Base-by-base conservation (phyloP, 192 early-diverging fungal genomes). In the Nowakowskiella sp. region DNA sequence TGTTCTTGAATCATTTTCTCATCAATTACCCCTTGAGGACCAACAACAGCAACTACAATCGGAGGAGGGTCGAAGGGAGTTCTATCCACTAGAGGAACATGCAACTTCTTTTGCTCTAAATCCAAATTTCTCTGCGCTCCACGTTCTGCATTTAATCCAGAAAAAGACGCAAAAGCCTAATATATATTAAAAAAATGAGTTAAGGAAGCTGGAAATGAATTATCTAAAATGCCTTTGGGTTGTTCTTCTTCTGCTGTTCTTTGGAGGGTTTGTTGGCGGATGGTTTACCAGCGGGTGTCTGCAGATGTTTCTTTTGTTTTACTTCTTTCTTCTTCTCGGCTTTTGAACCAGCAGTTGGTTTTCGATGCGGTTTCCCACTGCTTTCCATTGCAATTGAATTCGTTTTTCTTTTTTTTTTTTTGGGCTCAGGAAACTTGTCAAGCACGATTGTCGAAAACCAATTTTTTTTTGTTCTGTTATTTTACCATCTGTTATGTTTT, bases 21-120 rank as follows among this genome's bases (percentile, higher is more conserved):
- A 23, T 57, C 21, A 52, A 80, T 50, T 70, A 89, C 86, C 45
- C 84, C 76, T 56, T 87, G 91, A 28, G 96, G 96, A 8, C 96
- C 96, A 43, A 93, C 96, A 7, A 99, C 91, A 4, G 94, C 92
- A 49, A 99, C 80, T 0, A 99, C 72, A 25, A 94, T 74, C 16
- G 96, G 96, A 30, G 96, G 90, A 29, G 96, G 76, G 29, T 88
- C 87, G 45, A 85, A 64, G 0, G 91, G 90, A 23, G 91, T 91
- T 51, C 92, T 83, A 68, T 99, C 93, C 16, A 92, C 90, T 60
- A 90, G 76, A 23, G 96, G 94, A 0, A 99, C 90, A 74, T 99
- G 96, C 45, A 92, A 82, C 58, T 85, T 89, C 54, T 88, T 91
- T 68, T 99, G 85, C 43, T 84, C 79, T 51, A 80, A 61, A 64